phyloP scores from a whole-genome alignment of 768 basidiomycete species.

The Collybiopsis luxurians region DNA sequence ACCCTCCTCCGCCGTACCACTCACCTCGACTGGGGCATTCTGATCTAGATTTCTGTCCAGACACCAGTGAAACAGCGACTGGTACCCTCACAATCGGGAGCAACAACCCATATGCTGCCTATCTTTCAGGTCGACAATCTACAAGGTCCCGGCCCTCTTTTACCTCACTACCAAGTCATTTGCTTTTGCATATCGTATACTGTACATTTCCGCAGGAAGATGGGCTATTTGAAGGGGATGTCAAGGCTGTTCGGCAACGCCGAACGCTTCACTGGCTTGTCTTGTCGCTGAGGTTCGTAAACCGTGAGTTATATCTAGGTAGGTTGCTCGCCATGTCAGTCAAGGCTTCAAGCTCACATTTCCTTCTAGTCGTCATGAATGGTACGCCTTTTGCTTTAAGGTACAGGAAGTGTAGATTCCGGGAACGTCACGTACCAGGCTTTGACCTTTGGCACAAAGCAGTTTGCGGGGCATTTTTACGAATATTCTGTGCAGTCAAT shows the following conservation, averaged over 20 bases:
- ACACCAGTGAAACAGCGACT: not conserved
- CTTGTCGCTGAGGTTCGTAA: conserved; percentile 60
- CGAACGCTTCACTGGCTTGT: conserved; percentile 73
- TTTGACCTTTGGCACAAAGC: too few relatives aligned
- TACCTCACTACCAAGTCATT: conserved; percentile 49
- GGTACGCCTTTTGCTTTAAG: too few relatives aligned
- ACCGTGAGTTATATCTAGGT: conserved; percentile 68
- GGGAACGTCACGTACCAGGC: conserved; percentile 6
- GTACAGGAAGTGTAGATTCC: not conserved
- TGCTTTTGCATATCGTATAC: conserved; percentile 70
- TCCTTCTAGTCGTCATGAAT: not conserved
- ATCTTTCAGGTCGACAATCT: conserved; percentile 1
- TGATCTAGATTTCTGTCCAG: too few relatives aligned
- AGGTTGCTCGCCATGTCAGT: conserved; percentile 10
- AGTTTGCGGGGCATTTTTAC: too few relatives aligned
- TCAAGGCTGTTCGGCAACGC: conserved; percentile 50
- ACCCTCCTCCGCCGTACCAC: conserved; percentile 2
- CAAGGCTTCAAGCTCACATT: not conserved
- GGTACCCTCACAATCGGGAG: not conserved
- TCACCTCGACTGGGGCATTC: not conserved
- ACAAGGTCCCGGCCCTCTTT: conserved; percentile 13
- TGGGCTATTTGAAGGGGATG: conserved; percentile 33
- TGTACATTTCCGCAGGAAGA: conserved; percentile 52
- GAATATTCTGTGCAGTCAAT: too few relatives aligned
- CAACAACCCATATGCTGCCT: conserved; percentile 7